Evolutionary conservation across 352 stramenopile genomes (phyloP).

Genomic region (Pythium rhizo-oryzae): DNA sequence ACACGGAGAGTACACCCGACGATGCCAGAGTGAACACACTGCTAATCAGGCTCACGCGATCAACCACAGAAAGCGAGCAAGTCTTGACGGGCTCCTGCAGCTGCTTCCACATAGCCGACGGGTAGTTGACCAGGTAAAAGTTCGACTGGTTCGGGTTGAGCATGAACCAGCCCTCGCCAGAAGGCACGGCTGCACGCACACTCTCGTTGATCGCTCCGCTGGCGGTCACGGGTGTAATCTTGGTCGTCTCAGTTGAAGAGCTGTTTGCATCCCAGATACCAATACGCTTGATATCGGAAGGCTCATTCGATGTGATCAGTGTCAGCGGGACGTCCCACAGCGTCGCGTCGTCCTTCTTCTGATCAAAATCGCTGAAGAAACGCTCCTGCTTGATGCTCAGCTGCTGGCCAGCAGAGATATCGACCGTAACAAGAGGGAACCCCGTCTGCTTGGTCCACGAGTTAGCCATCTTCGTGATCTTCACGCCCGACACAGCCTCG

Average conservation of each 20-base stretch:
- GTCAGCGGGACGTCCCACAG: conserved; percentile 90
- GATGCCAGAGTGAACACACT: too few relatives aligned
- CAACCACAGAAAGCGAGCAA: conserved; percentile 65
- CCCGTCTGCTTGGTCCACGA: conserved; percentile 95
- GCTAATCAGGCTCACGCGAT: conserved; percentile 94
- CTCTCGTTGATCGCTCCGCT: conserved; percentile 31
- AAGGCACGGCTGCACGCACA: too few relatives aligned
- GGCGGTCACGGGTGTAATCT: conserved; percentile 42
- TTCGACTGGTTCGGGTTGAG: conserved; percentile 96
- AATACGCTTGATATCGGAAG: conserved; percentile 49
- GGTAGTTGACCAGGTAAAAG: conserved; percentile 95
- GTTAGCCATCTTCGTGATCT: conserved; percentile 91
- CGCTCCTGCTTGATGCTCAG: conserved; percentile 93
- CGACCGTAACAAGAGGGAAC: conserved; percentile 91
- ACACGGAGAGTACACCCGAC: conserved; percentile 60
- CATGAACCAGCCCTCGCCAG: conserved; percentile 93
- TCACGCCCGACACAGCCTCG: conserved; percentile 89
- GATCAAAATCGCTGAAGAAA: too few relatives aligned
- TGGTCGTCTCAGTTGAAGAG: conserved; percentile 18
- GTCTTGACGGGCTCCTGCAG: conserved; percentile 76
- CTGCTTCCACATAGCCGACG: conserved; percentile 82
- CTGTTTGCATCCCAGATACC: conserved; percentile 57
- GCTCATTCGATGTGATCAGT: conserved; percentile 52
- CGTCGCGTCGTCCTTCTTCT: conserved; percentile 70
- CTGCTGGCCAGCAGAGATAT: conserved; percentile 48